Evolutionary conservation across 2,329 filamentous ascomycete genomes (phyloP).

Genomic region (Aureobasidium sp.): DNA sequence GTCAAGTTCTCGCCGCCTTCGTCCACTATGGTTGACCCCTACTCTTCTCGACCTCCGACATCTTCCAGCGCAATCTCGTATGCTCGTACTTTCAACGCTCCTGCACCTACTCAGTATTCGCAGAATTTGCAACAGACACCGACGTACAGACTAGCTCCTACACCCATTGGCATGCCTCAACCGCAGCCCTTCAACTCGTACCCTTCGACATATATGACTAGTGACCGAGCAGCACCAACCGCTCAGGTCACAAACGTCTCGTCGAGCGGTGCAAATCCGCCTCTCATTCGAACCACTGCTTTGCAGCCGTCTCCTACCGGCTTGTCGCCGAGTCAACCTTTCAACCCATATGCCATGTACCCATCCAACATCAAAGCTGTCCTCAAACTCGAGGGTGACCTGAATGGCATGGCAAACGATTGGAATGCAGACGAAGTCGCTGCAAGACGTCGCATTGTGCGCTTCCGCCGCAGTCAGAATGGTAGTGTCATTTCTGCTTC

Average conservation of each 20-base stretch:
- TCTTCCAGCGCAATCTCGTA: slow-evolving; percentile 22
- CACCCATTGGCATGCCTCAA: slow-evolving; percentile 15
- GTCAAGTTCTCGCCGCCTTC: slow-evolving; percentile 18
- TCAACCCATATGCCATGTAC: slow-evolving; percentile 76
- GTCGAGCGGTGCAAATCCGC: slow-evolving; percentile 44
- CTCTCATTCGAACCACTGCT: slow-evolving; percentile 61
- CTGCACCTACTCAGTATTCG: slow-evolving; percentile 26
- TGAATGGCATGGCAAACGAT: slow-evolving; percentile 72
- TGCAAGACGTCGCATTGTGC: slow-evolving; percentile 73
- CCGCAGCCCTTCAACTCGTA: slow-evolving; percentile 32
- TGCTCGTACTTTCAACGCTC: slow-evolving; percentile 32
- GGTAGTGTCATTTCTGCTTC: slow-evolving; percentile 74
- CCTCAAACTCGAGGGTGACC: slow-evolving; percentile 76
- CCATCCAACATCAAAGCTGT: slow-evolving; percentile 65
- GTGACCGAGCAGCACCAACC: slow-evolving; percentile 33
- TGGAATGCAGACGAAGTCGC: slow-evolving; percentile 81
- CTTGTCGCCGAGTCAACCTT: slow-evolving; percentile 43
- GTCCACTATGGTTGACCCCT: slow-evolving; percentile 15
- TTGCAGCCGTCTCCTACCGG: slow-evolving; percentile 45
- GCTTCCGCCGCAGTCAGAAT: slow-evolving; percentile 75
- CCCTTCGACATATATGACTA: slow-evolving; percentile 35
- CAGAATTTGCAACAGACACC: slow-evolving; percentile 17
- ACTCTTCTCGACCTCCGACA: slow-evolving; percentile 17
- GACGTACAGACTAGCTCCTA: slow-evolving; percentile 14
- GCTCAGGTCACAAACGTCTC: slow-evolving; percentile 35